phyloP scores from a whole-genome alignment of 345 rosid genomes.

The Erucastrum elatum region DNA sequence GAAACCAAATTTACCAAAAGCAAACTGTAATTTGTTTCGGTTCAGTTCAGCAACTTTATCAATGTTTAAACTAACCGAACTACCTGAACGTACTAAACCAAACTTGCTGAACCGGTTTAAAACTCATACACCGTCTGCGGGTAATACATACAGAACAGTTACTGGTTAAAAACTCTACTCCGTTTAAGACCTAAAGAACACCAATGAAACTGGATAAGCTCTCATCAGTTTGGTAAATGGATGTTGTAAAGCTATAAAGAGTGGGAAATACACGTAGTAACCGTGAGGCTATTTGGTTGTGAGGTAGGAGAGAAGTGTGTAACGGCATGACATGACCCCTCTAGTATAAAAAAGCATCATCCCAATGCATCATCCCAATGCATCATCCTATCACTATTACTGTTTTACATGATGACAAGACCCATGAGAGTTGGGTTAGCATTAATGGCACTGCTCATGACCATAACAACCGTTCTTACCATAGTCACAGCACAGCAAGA shows the following conservation, averaged over 20 bases:
- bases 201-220: neutral
- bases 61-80: too few species aligned
- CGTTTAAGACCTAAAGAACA: neutral
- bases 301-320: slow-evolving; percentile 33
- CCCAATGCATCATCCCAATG: neutral
- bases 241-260: neutral
- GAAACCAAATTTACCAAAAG: too few species aligned
- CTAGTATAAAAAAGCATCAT: slow-evolving; percentile 11
- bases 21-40: too few species aligned
- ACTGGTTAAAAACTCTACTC: too few species aligned
- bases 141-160: too few species aligned
- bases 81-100: too few species aligned
- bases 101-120: too few species aligned
- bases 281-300: slow-evolving; percentile 24
- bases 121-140: too few species aligned
- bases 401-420: slow-evolving; percentile 10
- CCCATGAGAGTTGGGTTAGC: slow-evolving; percentile 17
- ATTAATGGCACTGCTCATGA: slow-evolving; percentile 13
- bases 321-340: slow-evolving; percentile 19
- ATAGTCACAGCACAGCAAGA: slow-evolving; percentile 35
- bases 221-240: neutral
- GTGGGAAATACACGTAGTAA: slow-evolving; percentile 16
- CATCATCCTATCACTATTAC: neutral
- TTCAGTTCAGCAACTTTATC: too few species aligned
- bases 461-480: slow-evolving; percentile 8